Conservation (phyloP, 179 eudicot genomes). For the Patellifolia procumbens region DNA sequence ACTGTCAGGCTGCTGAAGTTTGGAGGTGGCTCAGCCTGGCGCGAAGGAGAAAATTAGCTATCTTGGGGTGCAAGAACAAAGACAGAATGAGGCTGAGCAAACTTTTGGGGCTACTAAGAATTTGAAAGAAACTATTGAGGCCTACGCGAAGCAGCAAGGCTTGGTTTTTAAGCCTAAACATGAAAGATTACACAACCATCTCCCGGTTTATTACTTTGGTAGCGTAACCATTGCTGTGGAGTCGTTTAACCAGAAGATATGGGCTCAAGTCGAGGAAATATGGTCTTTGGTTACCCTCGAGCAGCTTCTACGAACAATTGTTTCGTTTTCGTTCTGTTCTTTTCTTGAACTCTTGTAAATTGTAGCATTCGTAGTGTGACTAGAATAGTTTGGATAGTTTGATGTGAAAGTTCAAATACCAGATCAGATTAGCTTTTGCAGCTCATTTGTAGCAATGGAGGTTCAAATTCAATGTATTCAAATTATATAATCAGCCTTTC, state of each 20-base stretch:
- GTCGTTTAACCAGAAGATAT: conserved; percentile 31
- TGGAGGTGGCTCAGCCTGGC: conserved; percentile 37
- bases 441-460: too few relatives aligned
- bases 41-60: conserved; percentile 37
- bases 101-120: conserved; percentile 30
- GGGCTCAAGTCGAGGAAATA: conserved; percentile 33
- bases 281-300: conserved; percentile 41
- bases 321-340: too few relatives aligned
- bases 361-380: too few relatives aligned
- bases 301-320: too few relatives aligned
- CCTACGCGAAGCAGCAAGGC: conserved; percentile 38
- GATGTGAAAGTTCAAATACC: too few relatives aligned
- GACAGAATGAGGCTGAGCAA: conserved; percentile 38
- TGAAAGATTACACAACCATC: conserved; percentile 38
- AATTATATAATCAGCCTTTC: too few relatives aligned
- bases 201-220: conserved; percentile 39
- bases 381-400: too few relatives aligned
- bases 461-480: too few relatives aligned
- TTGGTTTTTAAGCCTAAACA: conserved; percentile 38
- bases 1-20: conserved; percentile 37
- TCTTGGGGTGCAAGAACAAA: conserved; percentile 34
- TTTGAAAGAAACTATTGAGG: conserved; percentile 36
- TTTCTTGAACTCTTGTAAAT: too few relatives aligned
- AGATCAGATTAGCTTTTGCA: too few relatives aligned
- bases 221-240: conserved; percentile 34